These are phyloP conservation scores for Pycnococcus provasolii DNA, from an alignment of 139 green algal genomes.

Conservation along the genomic window DNA sequence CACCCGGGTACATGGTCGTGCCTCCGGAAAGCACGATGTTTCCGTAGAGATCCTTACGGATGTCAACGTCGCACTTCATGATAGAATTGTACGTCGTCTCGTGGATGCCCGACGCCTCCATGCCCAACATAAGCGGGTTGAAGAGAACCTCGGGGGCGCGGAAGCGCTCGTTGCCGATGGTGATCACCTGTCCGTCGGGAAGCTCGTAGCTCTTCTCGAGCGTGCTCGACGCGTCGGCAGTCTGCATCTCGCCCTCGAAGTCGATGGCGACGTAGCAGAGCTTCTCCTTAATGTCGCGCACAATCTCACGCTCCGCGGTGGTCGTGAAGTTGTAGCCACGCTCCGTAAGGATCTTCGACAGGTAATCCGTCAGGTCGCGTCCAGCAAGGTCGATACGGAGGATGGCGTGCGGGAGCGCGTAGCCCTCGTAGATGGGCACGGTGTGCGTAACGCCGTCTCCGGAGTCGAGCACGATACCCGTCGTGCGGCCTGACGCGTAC, in stretches of 20 bases:
- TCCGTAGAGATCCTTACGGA: constrained; percentile 91
- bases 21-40: constrained; percentile 87
- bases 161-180: constrained; percentile 90
- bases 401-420: constrained; percentile 93
- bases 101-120: constrained; percentile 83
- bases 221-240: constrained; percentile 50
- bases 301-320: constrained; percentile 93
- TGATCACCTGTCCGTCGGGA: constrained; percentile 74
- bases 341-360: constrained; percentile 92
- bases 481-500: constrained; percentile 93
- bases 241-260: constrained; percentile 88
- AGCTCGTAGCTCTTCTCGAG: constrained; percentile 81
- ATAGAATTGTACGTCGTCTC: constrained; percentile 96
- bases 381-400: constrained; percentile 86
- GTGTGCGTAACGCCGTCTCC: constrained; percentile 91
- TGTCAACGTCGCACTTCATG: constrained; percentile 98
- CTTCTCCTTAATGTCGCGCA: constrained; percentile 99
- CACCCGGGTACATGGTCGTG: constrained; percentile 96
- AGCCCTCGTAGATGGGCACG: constrained; percentile 95
- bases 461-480: constrained; percentile 94
- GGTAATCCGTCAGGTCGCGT: constrained; percentile 90
- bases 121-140: constrained; percentile 77
- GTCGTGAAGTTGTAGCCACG: constrained; percentile 97
- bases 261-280: constrained; percentile 95
- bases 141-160: constrained; percentile 94